Percentiles rank a stretch among this genome's conserved stretches.
phyloP scores from a whole-genome alignment of 2,329 filamentous ascomycete species.

The Talaromyces amestolkiae region DNA sequence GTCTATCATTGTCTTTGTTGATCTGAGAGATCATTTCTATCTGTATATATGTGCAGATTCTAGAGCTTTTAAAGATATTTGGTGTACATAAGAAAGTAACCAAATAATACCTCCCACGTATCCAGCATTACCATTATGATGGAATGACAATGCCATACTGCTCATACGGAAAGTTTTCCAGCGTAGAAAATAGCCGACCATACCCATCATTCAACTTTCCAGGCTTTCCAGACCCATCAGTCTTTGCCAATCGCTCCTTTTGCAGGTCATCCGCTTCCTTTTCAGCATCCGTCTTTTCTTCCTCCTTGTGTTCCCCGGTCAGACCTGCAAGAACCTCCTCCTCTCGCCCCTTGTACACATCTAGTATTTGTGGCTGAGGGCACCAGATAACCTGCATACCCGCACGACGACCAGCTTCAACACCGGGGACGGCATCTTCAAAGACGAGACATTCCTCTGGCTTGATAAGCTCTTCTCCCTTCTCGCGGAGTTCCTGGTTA shows the following conservation, averaged over 20 bases:
- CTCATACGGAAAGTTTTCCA: slow-evolving; percentile 61
- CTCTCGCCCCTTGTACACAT: slow-evolving; percentile 74
- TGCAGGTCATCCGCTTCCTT: slow-evolving; percentile 42
- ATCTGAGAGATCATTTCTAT: background rate
- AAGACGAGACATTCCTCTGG: slow-evolving; percentile 94
- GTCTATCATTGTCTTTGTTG: no score
- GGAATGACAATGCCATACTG: slow-evolving; percentile 54
- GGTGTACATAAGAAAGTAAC: background rate
- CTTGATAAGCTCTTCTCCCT: slow-evolving; percentile 60
- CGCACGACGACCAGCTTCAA: slow-evolving; percentile 83
- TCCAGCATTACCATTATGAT: slow-evolving; percentile 15
- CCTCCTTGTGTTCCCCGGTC: slow-evolving; percentile 66
- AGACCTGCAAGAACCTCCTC: slow-evolving; percentile 77
- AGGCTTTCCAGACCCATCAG: slow-evolving; percentile 45
- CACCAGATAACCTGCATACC: slow-evolving; percentile 95
- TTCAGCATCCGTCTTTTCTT: slow-evolving; percentile 43
- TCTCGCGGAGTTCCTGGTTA: slow-evolving; percentile 65
- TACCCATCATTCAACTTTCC: slow-evolving; percentile 62
- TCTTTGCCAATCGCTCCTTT: slow-evolving; percentile 28
- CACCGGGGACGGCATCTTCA: slow-evolving; percentile 89
- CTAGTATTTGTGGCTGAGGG: slow-evolving; percentile 74
- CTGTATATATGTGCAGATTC: background rate
- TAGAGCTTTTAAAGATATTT: background rate
- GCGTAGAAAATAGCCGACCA: slow-evolving; percentile 51
- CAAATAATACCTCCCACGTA: background rate